Evolutionary conservation across 257 asterid species (phyloP), one percentile per base, ranked within the genome.

Genomic region (Echium plantagineum): DNA sequence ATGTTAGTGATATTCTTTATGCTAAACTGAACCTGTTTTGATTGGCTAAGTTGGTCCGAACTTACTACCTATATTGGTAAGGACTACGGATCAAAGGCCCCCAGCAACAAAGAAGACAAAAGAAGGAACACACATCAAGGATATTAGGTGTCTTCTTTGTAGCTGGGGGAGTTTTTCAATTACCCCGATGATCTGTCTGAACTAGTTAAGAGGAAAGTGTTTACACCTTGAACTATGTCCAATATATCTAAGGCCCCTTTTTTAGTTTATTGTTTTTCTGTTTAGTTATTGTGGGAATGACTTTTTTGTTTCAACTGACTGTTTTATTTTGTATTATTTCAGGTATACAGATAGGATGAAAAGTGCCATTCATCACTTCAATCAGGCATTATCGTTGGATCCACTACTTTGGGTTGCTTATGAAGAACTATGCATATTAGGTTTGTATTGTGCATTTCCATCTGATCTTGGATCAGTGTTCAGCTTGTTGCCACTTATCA

Each of bases 331-430:
- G 16, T 28, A 15, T 22, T 62, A 56, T 75, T 77, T 70, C 91
- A 88, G 97, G 87, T 81, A 79, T 77, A 88, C 98, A 38, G 98
- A 93, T 71, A 84, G 98, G 77, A 81, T 79, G 65, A 82, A 85
- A 78, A 69, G 71, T 71, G 96, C 97, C 65, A 75, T 91, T 68
- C 82, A 82, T 72, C 98, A 88, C 74, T 91, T 91, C 75, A 88
- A 80, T 69, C 95, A 88, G 81, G 98, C 98, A 67, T 72, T 91
- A 66, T 81, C 89, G 6, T 55, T 88, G 82, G 95, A 91, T 83
- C 98, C 98, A 49, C 75, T 91, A 53, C 74, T 91, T 62, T 91
- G 97, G 98, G 77, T 85, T 80, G 98, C 98, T 62, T 89, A 88
- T 71, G 98, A 91, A 73, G 98, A 91, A 75, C 85, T 91, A 35